These are phyloP conservation scores for Calycina herbarum DNA, from an alignment of 2,329 filamentous ascomycete genomes.

Conservation along the genomic window DNA sequence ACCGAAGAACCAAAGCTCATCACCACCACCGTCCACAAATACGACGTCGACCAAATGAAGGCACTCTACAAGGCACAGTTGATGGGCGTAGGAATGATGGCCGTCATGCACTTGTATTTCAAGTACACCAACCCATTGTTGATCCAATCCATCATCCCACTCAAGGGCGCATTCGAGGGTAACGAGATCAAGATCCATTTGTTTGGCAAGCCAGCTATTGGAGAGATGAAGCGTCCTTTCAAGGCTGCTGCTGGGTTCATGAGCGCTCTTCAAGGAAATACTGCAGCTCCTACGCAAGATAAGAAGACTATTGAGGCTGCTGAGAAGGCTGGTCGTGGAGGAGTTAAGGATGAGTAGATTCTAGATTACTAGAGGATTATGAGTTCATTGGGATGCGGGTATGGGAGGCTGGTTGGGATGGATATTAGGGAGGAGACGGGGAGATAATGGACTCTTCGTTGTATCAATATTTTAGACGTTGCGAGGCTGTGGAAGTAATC, in stretches of 20 bases:
- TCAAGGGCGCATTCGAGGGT: conserved; percentile 93
- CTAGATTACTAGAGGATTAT: background rate
- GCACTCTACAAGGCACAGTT: conserved; percentile 84
- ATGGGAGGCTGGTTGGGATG: conserved; percentile 1
- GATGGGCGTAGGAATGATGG: conserved; percentile 98
- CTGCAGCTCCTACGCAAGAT: conserved; percentile 73
- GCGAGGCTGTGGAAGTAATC: conserved; percentile 6
- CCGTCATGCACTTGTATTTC: conserved; percentile 97
- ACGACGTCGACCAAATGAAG: conserved; percentile 85
- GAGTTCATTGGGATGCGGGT: background rate
- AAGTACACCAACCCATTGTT: conserved; percentile 99
- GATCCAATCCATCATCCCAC: conserved; percentile 97
- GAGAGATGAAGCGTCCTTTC: conserved; percentile 94
- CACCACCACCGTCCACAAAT: conserved; percentile 93
- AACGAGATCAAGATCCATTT: conserved; percentile 97
- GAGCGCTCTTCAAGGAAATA: conserved; percentile 69
- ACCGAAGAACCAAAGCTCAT: conserved; percentile 94
- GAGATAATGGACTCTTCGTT: conserved; percentile 3
- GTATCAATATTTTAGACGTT: conserved; percentile 11
- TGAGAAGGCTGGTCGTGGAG: conserved; percentile 72
- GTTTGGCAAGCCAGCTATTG: conserved; percentile 79
- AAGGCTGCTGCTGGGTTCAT: conserved; percentile 83
- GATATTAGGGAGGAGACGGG: background rate
- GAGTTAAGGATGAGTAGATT: conserved; percentile 67
- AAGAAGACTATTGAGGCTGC: conserved; percentile 82